These are phyloP conservation scores for Cladosporium oxysporum DNA, from an alignment of 2,329 filamentous ascomycete genomes.

Conservation along the genomic window DNA sequence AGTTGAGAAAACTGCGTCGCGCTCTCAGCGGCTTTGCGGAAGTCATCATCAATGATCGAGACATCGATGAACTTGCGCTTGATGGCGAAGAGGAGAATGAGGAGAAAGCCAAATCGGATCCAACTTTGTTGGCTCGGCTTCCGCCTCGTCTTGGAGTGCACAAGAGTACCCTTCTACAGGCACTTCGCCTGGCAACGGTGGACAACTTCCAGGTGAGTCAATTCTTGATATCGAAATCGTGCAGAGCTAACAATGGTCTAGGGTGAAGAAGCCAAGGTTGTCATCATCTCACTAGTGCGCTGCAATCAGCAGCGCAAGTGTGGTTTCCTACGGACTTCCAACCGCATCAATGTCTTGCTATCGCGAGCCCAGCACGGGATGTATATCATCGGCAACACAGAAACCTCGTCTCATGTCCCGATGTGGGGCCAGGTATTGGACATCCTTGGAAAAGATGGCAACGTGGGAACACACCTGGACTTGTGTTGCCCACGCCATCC, in stretches of 20 bases:
- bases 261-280: constrained; percentile 72
- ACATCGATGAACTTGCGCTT: constrained; percentile 54
- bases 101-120: constrained; percentile 12
- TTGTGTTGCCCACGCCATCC: constrained; percentile 64
- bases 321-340: constrained; percentile 68
- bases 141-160: not conserved
- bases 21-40: constrained; percentile 54
- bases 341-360: constrained; percentile 70
- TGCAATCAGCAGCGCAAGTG: constrained; percentile 61
- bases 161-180: constrained; percentile 46
- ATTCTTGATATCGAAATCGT: not conserved
- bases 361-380: constrained; percentile 69
- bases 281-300: constrained; percentile 70
- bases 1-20: constrained; percentile 55
- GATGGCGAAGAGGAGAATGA: constrained; percentile 27
- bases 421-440: constrained; percentile 66
- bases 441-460: constrained; percentile 50
- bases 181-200: constrained; percentile 62
- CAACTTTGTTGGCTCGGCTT: not conserved
- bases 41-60: constrained; percentile 65
- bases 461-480: constrained; percentile 54
- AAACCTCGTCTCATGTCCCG: constrained; percentile 60
- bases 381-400: constrained; percentile 71
- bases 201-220: constrained; percentile 59
- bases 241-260: constrained; percentile 38